A percentile compares a stretch with the other conserved stretches of the same genome.
Conservation (phyloP, 179 eudicot species). For the Spinacia oleracea region DNA sequence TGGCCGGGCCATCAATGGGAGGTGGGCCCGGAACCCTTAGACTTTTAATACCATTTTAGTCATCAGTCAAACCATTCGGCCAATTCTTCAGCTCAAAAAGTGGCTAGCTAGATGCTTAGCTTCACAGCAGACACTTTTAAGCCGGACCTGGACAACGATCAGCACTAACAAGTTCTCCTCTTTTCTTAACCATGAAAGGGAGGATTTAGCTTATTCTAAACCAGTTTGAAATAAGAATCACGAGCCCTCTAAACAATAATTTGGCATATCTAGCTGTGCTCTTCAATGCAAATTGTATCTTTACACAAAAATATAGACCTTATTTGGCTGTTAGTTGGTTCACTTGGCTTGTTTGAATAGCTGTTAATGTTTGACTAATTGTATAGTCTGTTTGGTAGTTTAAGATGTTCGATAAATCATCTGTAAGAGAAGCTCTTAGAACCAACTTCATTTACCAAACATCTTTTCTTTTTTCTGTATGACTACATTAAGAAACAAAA, state of each 20-base stretch:
- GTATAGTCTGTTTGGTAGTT: no score
- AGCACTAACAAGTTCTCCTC: neutral
- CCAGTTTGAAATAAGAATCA: neutral
- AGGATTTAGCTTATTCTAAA: neutral
- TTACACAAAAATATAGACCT: neutral
- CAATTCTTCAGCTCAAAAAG: neutral
- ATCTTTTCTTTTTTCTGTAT: no score
- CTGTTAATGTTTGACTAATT: neutral
- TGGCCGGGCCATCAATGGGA: neutral
- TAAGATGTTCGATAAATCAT: neutral
- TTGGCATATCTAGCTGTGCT: neutral
- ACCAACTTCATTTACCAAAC: neutral
- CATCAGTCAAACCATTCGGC: neutral
- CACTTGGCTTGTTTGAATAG: neutral
- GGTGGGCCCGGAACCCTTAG: neutral
- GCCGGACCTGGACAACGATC: neutral
- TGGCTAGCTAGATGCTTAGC: neutral
- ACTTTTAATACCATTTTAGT: neutral
- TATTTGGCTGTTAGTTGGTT: neutral
- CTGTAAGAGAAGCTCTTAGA: neutral
- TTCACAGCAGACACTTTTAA: neutral
- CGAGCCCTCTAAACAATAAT: neutral
- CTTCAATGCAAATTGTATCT: neutral
- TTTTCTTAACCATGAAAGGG: neutral
- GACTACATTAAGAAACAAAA: neutral